phyloP scores from a whole-genome alignment of 495 filamentous ascomycete genomes.

The Neurospora sp. region DNA sequence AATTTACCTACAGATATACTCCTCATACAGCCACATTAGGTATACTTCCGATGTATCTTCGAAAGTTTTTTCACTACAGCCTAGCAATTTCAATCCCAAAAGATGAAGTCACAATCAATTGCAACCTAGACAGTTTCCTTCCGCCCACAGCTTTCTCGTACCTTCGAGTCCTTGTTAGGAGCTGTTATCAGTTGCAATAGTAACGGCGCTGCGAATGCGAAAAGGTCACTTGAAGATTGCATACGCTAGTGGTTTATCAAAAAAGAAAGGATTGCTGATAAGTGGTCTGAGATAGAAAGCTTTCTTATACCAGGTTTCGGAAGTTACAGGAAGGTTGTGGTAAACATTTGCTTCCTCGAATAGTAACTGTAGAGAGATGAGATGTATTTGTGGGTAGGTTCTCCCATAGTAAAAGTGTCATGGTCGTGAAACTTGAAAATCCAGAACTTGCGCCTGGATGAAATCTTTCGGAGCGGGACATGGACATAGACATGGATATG shows the following conservation, averaged over 20 bases:
- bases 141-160: not conserved
- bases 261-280: not conserved
- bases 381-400: not conserved
- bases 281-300: not conserved
- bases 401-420: not conserved
- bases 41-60: not conserved
- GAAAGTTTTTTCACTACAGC: not conserved
- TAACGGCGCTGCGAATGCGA: not conserved
- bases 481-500: too few species aligned
- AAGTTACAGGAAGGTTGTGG: not conserved
- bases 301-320: not conserved
- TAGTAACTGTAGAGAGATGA: not conserved
- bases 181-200: not conserved
- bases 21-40: too few species aligned
- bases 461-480: too few species aligned
- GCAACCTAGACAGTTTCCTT: not conserved
- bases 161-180: not conserved
- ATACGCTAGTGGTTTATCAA: not conserved
- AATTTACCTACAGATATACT: not conserved
- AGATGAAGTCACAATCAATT: not conserved
- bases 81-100: not conserved
- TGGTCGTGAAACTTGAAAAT: not conserved
- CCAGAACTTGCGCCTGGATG: not conserved
- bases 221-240: not conserved
- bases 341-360: not conserved